These are phyloP conservation scores for Artemisia tridentata DNA, from an alignment of 129 eudicot species.

Conservation along the genomic window DNA sequence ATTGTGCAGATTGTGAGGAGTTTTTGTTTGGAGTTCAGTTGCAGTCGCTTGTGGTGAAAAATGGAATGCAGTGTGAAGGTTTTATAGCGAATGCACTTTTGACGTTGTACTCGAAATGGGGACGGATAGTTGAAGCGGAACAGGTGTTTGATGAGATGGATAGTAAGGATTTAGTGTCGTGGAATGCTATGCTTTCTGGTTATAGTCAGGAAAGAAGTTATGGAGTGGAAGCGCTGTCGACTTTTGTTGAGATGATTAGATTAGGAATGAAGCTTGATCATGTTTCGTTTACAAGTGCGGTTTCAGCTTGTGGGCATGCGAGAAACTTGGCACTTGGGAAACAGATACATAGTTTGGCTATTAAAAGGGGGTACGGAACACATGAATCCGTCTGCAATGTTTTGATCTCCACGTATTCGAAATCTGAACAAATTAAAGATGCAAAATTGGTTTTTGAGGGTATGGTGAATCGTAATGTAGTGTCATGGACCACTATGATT, in stretches of 20 bases:
- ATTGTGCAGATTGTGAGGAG: conserved; percentile 56
- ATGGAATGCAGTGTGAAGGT: conserved; percentile 54
- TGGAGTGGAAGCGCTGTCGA: conserved; percentile 45
- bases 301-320: conserved; percentile 80
- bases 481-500: conserved; percentile 90
- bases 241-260: conserved; percentile 67
- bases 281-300: conserved; percentile 64
- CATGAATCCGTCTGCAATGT: conserved; percentile 75
- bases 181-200: conserved; percentile 90
- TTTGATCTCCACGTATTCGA: conserved; percentile 68
- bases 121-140: conserved; percentile 53
- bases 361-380: conserved; percentile 52
- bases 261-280: conserved; percentile 61
- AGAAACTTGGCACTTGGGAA: conserved; percentile 59
- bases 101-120: conserved; percentile 70
- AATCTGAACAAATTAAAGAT: conserved; percentile 54
- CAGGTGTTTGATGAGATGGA: conserved; percentile 66
- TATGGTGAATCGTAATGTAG: conserved; percentile 65
- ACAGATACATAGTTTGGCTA: conserved; percentile 56
- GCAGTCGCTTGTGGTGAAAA: conserved; percentile 55
- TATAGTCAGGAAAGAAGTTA: conserved; percentile 73
- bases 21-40: conserved; percentile 64
- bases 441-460: conserved; percentile 59
- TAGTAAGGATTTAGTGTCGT: conserved; percentile 67
- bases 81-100: conserved; percentile 77